Evolutionary conservation across 805 yeast species (phyloP).

Genomic region (Candida coleopterorum): DNA sequence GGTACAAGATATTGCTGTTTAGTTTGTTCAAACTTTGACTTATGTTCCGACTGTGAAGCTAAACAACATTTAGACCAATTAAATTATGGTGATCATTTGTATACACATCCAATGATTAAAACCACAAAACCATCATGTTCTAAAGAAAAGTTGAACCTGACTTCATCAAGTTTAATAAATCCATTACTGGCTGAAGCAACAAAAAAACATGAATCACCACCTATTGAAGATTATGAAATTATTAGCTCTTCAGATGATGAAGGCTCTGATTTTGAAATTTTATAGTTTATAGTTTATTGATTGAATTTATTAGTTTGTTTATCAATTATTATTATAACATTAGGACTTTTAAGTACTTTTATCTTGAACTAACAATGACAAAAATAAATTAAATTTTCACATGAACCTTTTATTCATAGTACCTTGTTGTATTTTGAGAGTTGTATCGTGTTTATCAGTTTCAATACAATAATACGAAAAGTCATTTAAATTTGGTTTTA

Average conservation of each 20-base stretch:
- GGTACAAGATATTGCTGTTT: conserved; percentile 50
- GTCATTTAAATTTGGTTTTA: too few species aligned
- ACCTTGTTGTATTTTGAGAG: too few species aligned
- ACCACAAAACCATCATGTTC: conserved; percentile 13
- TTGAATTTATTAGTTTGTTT: background rate
- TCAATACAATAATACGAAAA: too few species aligned
- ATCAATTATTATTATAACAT: background rate
- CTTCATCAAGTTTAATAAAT: too few species aligned
- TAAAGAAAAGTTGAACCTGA: conserved; percentile 2
- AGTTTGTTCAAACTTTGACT: conserved; percentile 49
- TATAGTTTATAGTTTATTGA: conserved; percentile 13
- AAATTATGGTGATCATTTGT: conserved; percentile 17
- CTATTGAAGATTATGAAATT: conserved; percentile 28
- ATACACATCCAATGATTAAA: conserved; percentile 25
- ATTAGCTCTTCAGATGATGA: conserved; percentile 29
- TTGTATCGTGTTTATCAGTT: too few species aligned
- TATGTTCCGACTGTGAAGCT: conserved; percentile 39
- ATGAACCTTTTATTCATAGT: too few species aligned
- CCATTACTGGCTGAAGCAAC: too few species aligned
- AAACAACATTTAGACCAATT: conserved; percentile 10
- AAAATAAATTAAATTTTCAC: too few species aligned
- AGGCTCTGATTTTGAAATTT: conserved; percentile 35
- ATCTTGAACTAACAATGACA: too few species aligned
- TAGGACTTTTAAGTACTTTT: too few species aligned
- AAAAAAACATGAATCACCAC: conserved; percentile 6